Base-by-base conservation (phyloP, 2,329 filamentous ascomycete species). In the Sarocladium kiliense region DNA sequence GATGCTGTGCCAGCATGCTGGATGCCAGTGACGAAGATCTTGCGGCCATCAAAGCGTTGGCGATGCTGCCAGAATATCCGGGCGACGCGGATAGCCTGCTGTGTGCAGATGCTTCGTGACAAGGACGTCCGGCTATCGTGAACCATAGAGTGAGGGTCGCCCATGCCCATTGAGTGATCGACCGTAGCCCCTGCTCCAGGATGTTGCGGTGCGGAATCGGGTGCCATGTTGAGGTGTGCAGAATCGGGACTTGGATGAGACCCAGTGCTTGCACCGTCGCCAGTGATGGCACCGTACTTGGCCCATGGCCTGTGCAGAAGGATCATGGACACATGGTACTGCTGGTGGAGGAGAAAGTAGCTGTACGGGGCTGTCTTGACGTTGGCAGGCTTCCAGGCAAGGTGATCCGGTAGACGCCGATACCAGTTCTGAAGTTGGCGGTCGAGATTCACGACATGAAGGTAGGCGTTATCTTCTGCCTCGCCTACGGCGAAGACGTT, bases 391-490 rank as follows among this genome's bases (percentile, higher is more conserved):
- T 71, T 79, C 79, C 66, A 84, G 23, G 61, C 71, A 62, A 69
- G 69, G 50, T 74, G 68, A 9, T 77, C 76, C 0, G 78, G 78
- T 3, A 82, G 67, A 9, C 76, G 68, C 9, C 75, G 70, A 58
- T 81, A 79, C 78, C 78, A 82, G 57, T 73, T 77, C 59, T 78
- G 77, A 30, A 82, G 73, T 55, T 80, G 77, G 4, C 77, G 73
- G 58, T 82, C 77, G 2, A 81, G 68, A 12, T 74, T 74, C 55
- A 79, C 71, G 60, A 79, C 75, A 34, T 76, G 73, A 2, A 77
- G 66, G 55, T 81, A 81, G 4, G 74, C 75, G 54, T 72, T 73
- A 25, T 76, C 72, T 55, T 78, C 75, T 3, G 63, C 58, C 44
- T 68, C 70, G 11, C 63, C 66, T 6, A 60, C 56, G 9, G 64